Conservation (phyloP, 1,284 basidiomycete species). For the Pterulicium gracile region DNA sequence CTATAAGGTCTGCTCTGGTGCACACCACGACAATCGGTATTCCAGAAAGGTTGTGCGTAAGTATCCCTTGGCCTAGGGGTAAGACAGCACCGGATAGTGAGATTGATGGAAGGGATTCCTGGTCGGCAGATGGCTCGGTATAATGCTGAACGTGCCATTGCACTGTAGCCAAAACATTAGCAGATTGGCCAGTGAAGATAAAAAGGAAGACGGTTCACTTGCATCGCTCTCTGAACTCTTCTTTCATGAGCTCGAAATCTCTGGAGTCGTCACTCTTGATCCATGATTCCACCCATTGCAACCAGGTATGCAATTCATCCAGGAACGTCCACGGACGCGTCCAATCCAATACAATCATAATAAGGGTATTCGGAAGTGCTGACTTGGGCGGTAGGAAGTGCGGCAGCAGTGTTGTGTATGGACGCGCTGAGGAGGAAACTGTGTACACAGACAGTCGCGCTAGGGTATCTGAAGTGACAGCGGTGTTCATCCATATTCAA, state of each 20-base stretch:
- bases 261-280: slow-evolving; percentile 55
- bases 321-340: slow-evolving; percentile 87
- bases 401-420: slow-evolving; percentile 72
- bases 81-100: slow-evolving; percentile 55
- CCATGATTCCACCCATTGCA: slow-evolving; percentile 79
- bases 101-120: slow-evolving; percentile 43
- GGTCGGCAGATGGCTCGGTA: slow-evolving; percentile 65
- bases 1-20: slow-evolving; percentile 85
- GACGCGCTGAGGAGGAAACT: slow-evolving; percentile 68
- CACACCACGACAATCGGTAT: slow-evolving; percentile 86
- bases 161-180: too few relatives aligned
- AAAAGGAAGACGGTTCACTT: slow-evolving; percentile 22
- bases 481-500: slow-evolving; percentile 6
- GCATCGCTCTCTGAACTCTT: slow-evolving; percentile 81
- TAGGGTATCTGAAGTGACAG: slow-evolving; percentile 52
- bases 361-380: slow-evolving; percentile 67
- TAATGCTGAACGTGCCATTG: slow-evolving; percentile 86
- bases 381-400: slow-evolving; percentile 70
- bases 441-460: slow-evolving; percentile 84
- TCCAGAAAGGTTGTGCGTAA: slow-evolving; percentile 76
- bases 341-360: slow-evolving; percentile 93
- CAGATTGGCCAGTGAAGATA: slow-evolving; percentile 1
- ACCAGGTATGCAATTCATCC: slow-evolving; percentile 81
- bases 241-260: slow-evolving; percentile 57
- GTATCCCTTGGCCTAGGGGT: slow-evolving; percentile 67